Evolutionary conservation across 2,329 filamentous ascomycete species (phyloP).

Genomic region (Colletotrichum euphorbiae): DNA sequence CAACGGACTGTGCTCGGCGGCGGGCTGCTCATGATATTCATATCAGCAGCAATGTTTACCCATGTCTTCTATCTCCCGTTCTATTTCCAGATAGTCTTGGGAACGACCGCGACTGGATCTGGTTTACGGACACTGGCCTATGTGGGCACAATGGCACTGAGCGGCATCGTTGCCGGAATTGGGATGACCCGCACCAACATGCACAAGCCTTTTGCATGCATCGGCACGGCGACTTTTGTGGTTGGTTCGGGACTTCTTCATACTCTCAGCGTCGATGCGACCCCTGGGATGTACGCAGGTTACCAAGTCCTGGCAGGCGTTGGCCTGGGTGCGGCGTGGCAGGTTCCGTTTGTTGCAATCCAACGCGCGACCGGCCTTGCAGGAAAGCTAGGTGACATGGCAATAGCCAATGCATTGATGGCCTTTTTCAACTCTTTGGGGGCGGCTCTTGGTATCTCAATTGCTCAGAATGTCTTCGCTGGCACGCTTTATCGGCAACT

Average conservation of each 20-base stretch:
- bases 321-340: not conserved
- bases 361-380: not conserved
- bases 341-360: not conserved
- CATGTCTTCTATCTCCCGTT: slow-evolving; percentile 52
- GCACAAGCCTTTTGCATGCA: no score
- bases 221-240: no score
- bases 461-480: no score
- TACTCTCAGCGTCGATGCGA: no score
- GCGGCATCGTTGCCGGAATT: slow-evolving; percentile 56
- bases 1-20: slow-evolving; percentile 55
- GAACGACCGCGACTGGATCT: slow-evolving; percentile 61
- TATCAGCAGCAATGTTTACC: slow-evolving; percentile 48
- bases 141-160: slow-evolving; percentile 60
- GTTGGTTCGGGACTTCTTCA: no score
- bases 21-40: slow-evolving; percentile 50
- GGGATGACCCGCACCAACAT: no score
- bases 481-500: not conserved
- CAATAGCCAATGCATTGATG: not conserved
- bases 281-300: no score
- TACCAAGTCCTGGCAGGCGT: not conserved
- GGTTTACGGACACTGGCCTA: slow-evolving; percentile 64
- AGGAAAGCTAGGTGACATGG: not conserved
- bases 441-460: not conserved
- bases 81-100: slow-evolving; percentile 66
- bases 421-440: not conserved